Conservation (phyloP, 306 rosid species). For the Clitoria ternatea region DNA sequence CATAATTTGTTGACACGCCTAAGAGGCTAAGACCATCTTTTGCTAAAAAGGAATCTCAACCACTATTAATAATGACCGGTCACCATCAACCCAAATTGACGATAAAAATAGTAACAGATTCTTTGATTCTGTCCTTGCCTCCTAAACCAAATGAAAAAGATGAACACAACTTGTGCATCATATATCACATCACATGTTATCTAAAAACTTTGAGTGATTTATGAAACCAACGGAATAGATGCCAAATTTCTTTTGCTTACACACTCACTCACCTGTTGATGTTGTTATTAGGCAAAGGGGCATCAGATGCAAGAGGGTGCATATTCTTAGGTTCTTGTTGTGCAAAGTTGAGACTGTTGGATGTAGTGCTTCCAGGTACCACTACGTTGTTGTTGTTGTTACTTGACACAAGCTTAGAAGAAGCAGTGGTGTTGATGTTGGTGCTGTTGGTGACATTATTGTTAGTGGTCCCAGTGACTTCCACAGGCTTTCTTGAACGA, state of each 20-base stretch:
- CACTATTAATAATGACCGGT: neutral
- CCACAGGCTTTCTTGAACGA: slow-evolving; percentile 99
- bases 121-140: neutral
- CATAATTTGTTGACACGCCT: neutral
- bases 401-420: no score
- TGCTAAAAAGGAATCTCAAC: neutral
- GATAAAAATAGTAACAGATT: neutral
- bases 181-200: no score
- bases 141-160: neutral
- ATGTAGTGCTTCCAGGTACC: slow-evolving; percentile 18
- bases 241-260: no score
- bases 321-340: slow-evolving; percentile 21
- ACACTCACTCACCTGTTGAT: slow-evolving; percentile 48
- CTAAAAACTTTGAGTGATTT: neutral
- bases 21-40: neutral
- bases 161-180: no score
- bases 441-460: neutral
- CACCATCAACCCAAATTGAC: neutral
- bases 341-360: slow-evolving; percentile 41
- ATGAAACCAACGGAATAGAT: neutral
- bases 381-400: neutral
- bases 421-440: neutral
- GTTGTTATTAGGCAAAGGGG: slow-evolving; percentile 42
- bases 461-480: no score
- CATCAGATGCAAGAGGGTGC: slow-evolving; percentile 6